Evolutionary conservation across 305 asterid genomes (phyloP), one percentile per base, ranked within the genome.

Genomic region (Rubia balearica): DNA sequence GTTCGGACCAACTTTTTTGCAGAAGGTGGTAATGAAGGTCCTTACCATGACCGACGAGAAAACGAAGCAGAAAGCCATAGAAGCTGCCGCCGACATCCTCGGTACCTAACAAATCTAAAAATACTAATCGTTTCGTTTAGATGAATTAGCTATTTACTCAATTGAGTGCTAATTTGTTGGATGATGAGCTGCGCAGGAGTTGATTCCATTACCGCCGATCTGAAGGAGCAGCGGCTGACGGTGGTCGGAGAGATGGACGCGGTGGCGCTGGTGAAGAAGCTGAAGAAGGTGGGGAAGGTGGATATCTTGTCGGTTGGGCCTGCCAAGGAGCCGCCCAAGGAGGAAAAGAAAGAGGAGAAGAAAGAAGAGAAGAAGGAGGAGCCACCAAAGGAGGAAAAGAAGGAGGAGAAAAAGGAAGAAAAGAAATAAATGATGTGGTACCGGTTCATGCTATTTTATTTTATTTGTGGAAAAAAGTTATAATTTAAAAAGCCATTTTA

Each of bases 41-140:
- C 57, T 83, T 61, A 87, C 90, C 67, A 90, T 90, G 96, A 79
- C 89, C 49, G 96, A 90, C 84, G 95, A 90, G 41, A 90, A 79
- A 75, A 87, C 95, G 24, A 90, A 86, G 89, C 89, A 90, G 86
- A 90, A 86, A 78, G 92, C 97, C 74, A 87, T 89, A 1, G 97
- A 89, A 85, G 97, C 98, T 40, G 98, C 88, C 62, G 97, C 97
- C 36, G 98, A 92, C 79, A 85, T 92, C 46, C 56, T 65, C 38
- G 97, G 98, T 92, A 84, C 4, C 33, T 13, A 8, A 1, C 6
- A 7, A 8, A 12, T 61, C 0, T 3, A 19, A 19, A n/a, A 56
- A 5, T 1, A 13, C 2, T 48, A 16, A 17, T 14, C 2, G 3
- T n/a, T 12, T 12, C 4, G 17, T 1, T 12, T 12, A 5, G 53